A percentile compares a stretch with the other conserved stretches of the same genome.
These are phyloP conservation scores for Myxozyma udenii DNA, from an alignment of 805 yeast genomes.

Conservation along the genomic window DNA sequence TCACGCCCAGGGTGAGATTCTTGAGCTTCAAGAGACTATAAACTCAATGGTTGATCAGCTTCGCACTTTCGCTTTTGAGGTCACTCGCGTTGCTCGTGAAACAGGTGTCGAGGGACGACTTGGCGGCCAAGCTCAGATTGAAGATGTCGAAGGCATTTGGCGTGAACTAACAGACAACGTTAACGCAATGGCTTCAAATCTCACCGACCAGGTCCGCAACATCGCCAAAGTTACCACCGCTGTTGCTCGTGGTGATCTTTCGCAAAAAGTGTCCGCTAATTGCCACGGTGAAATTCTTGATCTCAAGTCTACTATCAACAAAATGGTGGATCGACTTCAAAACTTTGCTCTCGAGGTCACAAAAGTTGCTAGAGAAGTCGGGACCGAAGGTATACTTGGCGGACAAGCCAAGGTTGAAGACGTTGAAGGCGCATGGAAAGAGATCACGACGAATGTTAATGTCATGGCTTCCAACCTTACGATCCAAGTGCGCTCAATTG, in stretches of 20 bases:
- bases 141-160: constrained; percentile 84
- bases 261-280: constrained; percentile 80
- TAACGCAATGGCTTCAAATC: constrained; percentile 84
- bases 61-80: constrained; percentile 79
- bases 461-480: constrained; percentile 86
- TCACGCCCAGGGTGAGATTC: constrained; percentile 87
- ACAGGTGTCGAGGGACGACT: constrained; percentile 86
- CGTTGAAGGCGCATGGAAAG: constrained; percentile 85
- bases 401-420: constrained; percentile 81
- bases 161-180: constrained; percentile 81
- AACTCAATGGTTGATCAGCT: constrained; percentile 87
- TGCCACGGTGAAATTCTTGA: constrained; percentile 78
- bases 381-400: constrained; percentile 83
- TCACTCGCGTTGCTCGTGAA: constrained; percentile 80
- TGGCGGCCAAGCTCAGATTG: constrained; percentile 83
- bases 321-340: constrained; percentile 82
- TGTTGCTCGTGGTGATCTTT: constrained; percentile 77
- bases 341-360: constrained; percentile 82
- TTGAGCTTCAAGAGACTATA: constrained; percentile 80
- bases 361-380: constrained; percentile 81
- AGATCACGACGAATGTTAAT: constrained; percentile 77
- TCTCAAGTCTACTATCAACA: constrained; percentile 78
- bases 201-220: constrained; percentile 84
- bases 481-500: constrained; percentile 83
- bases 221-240: constrained; percentile 87